Percentiles rank a stretch among this genome's conserved stretches.
Conservation (phyloP, 176 grass and related monocot species). For the Thinopyrum elongatum region DNA sequence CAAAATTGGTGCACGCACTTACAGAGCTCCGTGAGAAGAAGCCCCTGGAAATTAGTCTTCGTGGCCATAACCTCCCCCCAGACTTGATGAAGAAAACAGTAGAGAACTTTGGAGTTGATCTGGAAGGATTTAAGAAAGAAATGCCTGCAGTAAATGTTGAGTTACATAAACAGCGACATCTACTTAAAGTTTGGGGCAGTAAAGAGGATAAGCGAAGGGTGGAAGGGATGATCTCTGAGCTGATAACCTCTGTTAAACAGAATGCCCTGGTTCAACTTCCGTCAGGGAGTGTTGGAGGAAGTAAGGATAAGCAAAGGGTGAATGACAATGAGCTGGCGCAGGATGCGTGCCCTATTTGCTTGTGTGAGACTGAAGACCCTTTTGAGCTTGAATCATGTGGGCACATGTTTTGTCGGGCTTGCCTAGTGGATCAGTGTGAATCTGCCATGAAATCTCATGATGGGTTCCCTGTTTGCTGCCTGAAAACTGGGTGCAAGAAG, state of each 20-base stretch:
- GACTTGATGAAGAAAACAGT: constrained; percentile 79
- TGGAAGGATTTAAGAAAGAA: constrained; percentile 58
- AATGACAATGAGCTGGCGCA: background rate
- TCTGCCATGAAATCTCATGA: constrained; percentile 59
- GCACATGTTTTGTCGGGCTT: constrained; percentile 61
- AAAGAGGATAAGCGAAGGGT: constrained; percentile 60
- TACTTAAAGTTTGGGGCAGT: constrained; percentile 60
- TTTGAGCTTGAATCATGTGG: constrained; percentile 80
- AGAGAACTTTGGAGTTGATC: constrained; percentile 59
- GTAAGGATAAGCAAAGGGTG: background rate
- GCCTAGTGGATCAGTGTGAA: constrained; percentile 79
- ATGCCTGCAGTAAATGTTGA: constrained; percentile 41
- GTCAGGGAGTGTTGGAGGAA: constrained; percentile 11
- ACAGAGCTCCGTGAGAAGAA: constrained; percentile 49
- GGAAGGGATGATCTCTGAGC: constrained; percentile 56
- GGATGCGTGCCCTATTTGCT: constrained; percentile 63
- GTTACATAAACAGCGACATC: constrained; percentile 53
- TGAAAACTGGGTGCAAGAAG: constrained; percentile 57
- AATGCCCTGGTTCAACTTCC: constrained; percentile 24
- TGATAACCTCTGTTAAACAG: constrained; percentile 34
- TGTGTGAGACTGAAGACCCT: constrained; percentile 75
- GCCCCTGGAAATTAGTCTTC: constrained; percentile 50
- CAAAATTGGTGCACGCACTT: constrained; percentile 59
- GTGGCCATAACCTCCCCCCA: constrained; percentile 47
- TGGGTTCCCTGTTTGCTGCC: constrained; percentile 69